A percentile compares a stretch with the other conserved stretches of the same genome.
Evolutionary conservation across 768 basidiomycete species (phyloP).

Genomic region (Mycena venus): DNA sequence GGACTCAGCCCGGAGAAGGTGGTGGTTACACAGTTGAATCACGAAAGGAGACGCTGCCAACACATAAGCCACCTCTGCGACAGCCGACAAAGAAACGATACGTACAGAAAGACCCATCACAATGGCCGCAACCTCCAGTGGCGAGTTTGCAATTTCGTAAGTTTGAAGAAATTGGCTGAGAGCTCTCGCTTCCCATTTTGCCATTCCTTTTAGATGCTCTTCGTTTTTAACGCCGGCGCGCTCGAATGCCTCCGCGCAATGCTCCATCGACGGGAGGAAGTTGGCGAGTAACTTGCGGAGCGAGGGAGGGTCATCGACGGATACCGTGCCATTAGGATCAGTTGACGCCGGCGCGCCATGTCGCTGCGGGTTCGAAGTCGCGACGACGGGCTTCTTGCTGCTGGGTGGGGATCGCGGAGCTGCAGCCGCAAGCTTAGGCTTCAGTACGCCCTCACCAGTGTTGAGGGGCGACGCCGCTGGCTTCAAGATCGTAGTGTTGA

Average conservation of each 20-base stretch:
- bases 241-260: not conserved
- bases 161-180: not conserved
- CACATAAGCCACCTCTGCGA: not conserved
- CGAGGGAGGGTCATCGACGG: not conserved
- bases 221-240: not conserved
- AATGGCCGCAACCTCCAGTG: slow-evolving; percentile 3
- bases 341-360: not conserved
- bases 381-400: not conserved
- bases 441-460: no score
- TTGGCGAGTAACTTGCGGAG: slow-evolving; percentile 1
- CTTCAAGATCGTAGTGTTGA: no score
- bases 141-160: not conserved
- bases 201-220: not conserved
- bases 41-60: not conserved
- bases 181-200: not conserved
- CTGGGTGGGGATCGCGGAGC: no score
- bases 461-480: no score
- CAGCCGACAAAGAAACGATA: not conserved
- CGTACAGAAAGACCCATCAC: not conserved
- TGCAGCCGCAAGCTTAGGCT: no score
- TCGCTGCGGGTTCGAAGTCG: not conserved
- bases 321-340: no score
- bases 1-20: no score
- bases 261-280: slow-evolving; percentile 14
- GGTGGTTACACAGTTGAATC: no score